Evolutionary conservation across 2,329 filamentous ascomycete genomes (phyloP).

Genomic region (Helotiales sp.): DNA sequence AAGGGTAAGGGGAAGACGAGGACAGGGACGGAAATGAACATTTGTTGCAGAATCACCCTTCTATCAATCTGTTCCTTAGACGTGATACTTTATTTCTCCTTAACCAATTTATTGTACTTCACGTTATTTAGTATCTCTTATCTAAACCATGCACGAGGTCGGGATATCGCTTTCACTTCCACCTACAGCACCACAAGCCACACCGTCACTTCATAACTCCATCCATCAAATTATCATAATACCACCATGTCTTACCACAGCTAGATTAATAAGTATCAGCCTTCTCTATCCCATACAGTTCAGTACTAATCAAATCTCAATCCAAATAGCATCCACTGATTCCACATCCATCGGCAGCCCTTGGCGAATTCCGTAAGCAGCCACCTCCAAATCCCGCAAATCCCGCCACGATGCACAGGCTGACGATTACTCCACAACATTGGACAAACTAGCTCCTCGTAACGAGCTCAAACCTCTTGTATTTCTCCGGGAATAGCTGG

Average conservation of each 20-base stretch:
- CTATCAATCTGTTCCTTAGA: no score
- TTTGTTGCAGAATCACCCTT: no score
- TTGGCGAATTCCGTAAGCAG: neutral
- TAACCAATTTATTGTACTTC: no score
- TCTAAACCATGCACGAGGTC: no score
- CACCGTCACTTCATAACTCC: neutral
- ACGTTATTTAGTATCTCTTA: no score
- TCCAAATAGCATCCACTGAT: neutral
- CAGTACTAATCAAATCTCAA: neutral
- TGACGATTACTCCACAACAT: neutral
- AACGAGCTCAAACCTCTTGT: neutral
- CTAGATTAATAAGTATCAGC: neutral
- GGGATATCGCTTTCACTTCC: no score
- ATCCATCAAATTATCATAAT: neutral
- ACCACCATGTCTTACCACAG: neutral
- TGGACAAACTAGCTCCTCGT: neutral
- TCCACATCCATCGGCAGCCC: neutral
- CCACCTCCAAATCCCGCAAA: constrained; percentile 9
- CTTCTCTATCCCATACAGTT: neutral
- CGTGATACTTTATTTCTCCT: no score
- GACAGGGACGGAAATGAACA: neutral
- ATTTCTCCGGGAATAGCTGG: neutral
- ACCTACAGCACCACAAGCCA: no score
- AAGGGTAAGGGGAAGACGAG: neutral
- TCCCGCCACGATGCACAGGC: constrained; percentile 1